Evolutionary conservation across 345 rosid species (phyloP).

Genomic region (Salix brachista): DNA sequence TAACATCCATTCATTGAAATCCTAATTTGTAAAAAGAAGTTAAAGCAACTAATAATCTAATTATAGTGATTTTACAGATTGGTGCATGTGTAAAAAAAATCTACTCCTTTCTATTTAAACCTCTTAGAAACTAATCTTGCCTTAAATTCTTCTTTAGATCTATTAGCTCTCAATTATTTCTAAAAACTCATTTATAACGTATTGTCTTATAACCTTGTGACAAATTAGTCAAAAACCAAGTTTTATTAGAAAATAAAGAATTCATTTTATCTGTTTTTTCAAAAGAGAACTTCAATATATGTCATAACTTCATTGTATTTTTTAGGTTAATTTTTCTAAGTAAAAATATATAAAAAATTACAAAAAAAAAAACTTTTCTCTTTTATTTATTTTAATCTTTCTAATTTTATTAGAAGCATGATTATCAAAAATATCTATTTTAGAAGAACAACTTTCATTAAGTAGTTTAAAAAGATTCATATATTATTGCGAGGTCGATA

Average conservation of each 20-base stretch:
- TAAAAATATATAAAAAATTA: not conserved
- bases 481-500: not conserved
- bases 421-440: not conserved
- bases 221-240: not conserved
- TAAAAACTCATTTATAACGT: not conserved
- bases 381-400: not conserved
- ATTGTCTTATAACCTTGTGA: not conserved
- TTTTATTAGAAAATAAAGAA: not conserved
- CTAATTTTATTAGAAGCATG: not conserved
- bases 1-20: slow-evolving; percentile 1
- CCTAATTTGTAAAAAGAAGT: not conserved
- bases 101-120: not conserved
- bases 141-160: not conserved
- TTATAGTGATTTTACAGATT: not conserved
- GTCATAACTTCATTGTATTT: not conserved
- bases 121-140: not conserved
- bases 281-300: not conserved
- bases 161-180: not conserved
- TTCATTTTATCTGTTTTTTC: not conserved
- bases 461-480: not conserved
- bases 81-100: not conserved
- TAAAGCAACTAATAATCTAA: not conserved
- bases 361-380: not conserved
- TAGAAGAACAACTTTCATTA: not conserved
- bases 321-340: not conserved